These are phyloP conservation scores for Zymoseptoria tritici DNA, from an alignment of 2,329 filamentous ascomycete species.

Conservation along the genomic window DNA sequence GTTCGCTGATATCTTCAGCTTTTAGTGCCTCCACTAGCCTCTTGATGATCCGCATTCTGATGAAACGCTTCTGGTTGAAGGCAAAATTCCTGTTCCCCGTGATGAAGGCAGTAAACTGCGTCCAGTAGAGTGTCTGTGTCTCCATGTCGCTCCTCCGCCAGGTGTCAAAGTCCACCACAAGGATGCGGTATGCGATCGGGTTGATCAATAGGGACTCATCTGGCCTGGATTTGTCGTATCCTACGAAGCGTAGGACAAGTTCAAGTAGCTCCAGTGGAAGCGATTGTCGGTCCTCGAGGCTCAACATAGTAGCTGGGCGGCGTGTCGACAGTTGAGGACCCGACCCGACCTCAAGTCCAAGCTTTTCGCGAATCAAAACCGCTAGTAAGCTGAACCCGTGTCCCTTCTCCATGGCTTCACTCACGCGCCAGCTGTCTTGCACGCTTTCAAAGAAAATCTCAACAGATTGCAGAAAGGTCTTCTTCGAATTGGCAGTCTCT, in stretches of 20 bases:
- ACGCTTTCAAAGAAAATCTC: slow-evolving; percentile 81
- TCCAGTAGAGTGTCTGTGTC: slow-evolving; percentile 84
- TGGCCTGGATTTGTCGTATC: slow-evolving; percentile 72
- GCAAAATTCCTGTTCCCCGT: slow-evolving; percentile 84
- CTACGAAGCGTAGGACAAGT: slow-evolving; percentile 76
- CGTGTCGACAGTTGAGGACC: slow-evolving; percentile 18
- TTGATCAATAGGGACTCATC: slow-evolving; percentile 92
- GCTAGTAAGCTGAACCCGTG: slow-evolving; percentile 87
- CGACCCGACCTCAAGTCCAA: slow-evolving; percentile 45
- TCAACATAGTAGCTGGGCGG: slow-evolving; percentile 16
- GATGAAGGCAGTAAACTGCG: slow-evolving; percentile 82
- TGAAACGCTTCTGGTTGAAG: slow-evolving; percentile 81
- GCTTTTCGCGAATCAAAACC: slow-evolving; percentile 74
- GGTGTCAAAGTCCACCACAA: slow-evolving; percentile 86
- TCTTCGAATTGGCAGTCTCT: slow-evolving; percentile 62
- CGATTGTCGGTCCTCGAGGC: slow-evolving; percentile 41
- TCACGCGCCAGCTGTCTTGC: slow-evolving; percentile 90
- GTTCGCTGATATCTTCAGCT: slow-evolving; percentile 65
- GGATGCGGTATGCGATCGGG: slow-evolving; percentile 82
- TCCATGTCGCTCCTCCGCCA: slow-evolving; percentile 74
- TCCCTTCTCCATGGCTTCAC: slow-evolving; percentile 94
- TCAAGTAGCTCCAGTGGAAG: slow-evolving; percentile 59
- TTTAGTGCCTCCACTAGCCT: slow-evolving; percentile 85
- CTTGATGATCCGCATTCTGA: slow-evolving; percentile 88
- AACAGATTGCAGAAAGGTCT: slow-evolving; percentile 67